Percentiles rank a stretch among this genome's conserved stretches.
Conservation (phyloP, 148 eudicot genomes). For the Rhododendron vialii region DNA sequence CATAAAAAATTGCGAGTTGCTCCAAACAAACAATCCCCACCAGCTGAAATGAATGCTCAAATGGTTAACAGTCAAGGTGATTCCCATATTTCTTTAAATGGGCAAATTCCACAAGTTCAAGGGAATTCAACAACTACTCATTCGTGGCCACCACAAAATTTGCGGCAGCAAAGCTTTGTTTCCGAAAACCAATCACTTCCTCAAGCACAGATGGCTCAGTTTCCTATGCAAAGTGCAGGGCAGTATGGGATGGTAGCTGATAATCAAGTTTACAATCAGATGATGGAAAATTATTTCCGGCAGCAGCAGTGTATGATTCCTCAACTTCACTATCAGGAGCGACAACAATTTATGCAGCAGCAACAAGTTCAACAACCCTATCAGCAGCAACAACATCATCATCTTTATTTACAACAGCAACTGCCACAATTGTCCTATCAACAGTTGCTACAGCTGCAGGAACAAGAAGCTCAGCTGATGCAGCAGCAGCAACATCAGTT, state of each 20-base stretch:
- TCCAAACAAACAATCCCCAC: slow-evolving; percentile 19
- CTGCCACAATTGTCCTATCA: slow-evolving; percentile 11
- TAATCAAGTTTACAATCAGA: slow-evolving; percentile 41
- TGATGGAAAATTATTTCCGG: slow-evolving; percentile 50
- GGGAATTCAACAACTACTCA: slow-evolving; percentile 13
- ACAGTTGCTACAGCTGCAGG: slow-evolving; percentile 12
- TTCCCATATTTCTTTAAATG: slow-evolving; percentile 19
- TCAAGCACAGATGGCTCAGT: slow-evolving; percentile 36
- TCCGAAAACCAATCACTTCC: slow-evolving; percentile 24
- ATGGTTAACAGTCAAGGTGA: not conserved
- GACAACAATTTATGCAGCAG: slow-evolving; percentile 39
- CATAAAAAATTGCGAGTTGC: slow-evolving; percentile 30
- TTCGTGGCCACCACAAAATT: slow-evolving; percentile 27
- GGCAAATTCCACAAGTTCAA: slow-evolving; percentile 26
- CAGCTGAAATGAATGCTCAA: not conserved
- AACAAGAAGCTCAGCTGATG: not conserved
- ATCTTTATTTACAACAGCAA: slow-evolving; percentile 38
- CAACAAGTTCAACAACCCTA: slow-evolving; percentile 19
- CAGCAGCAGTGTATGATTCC: slow-evolving; percentile 39
- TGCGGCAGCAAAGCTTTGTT: slow-evolving; percentile 23
- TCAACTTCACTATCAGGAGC: slow-evolving; percentile 36
- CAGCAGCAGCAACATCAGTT: slow-evolving; percentile 14
- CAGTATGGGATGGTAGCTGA: slow-evolving; percentile 34
- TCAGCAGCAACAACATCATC: slow-evolving; percentile 30
- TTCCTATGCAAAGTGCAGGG: slow-evolving; percentile 32